Percentiles rank a stretch among this genome's conserved stretches.
These are phyloP conservation scores for Clathrus columnatus DNA, from an alignment of 768 basidiomycete species.

Conservation along the genomic window DNA sequence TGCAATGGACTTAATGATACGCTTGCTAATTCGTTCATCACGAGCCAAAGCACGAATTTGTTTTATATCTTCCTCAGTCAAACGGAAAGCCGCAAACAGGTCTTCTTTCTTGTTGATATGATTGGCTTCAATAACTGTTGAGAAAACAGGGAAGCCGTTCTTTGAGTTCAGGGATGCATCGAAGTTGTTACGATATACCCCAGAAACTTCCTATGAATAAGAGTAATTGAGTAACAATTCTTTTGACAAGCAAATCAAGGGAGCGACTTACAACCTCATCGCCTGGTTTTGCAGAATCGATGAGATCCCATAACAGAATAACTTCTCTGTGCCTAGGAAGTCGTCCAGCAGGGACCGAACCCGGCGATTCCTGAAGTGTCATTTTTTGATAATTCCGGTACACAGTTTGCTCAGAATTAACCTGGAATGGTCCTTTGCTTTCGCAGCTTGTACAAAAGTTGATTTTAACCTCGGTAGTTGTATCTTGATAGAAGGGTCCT, in stretches of 20 bases:
- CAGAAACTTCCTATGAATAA: constrained; percentile 78
- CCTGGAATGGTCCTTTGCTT: constrained; percentile 87
- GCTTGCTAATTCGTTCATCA: constrained; percentile 92
- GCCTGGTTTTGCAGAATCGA: constrained; percentile 96
- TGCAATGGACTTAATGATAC: constrained; percentile 97
- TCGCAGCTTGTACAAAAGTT: constrained; percentile 94
- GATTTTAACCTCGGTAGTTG: constrained; percentile 86
- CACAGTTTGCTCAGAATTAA: constrained; percentile 98
- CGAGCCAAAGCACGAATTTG: constrained; percentile 80
- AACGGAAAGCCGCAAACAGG: constrained; percentile 92
- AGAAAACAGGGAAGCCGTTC: constrained; percentile 99
- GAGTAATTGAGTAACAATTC: constrained; percentile 3
- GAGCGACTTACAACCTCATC: constrained; percentile 78
- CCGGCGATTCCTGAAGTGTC: constrained; percentile 97
- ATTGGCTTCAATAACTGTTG: constrained; percentile 95
- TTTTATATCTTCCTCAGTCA: constrained; percentile 95
- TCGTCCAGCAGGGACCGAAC: constrained; percentile 95
- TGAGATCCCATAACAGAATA: constrained; percentile 93
- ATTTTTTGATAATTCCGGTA: constrained; percentile 99
- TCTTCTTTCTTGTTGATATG: constrained; percentile 99
- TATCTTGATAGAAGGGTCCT: constrained; percentile 98
- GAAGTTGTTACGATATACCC: constrained; percentile 97
- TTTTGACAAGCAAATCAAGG: constrained; percentile 4
- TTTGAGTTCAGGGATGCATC: constrained; percentile 97
- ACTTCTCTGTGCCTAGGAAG: constrained; percentile 96